phyloP scores from a whole-genome alignment of 2,329 filamentous ascomycete species.

The Cladosporium sp. region DNA sequence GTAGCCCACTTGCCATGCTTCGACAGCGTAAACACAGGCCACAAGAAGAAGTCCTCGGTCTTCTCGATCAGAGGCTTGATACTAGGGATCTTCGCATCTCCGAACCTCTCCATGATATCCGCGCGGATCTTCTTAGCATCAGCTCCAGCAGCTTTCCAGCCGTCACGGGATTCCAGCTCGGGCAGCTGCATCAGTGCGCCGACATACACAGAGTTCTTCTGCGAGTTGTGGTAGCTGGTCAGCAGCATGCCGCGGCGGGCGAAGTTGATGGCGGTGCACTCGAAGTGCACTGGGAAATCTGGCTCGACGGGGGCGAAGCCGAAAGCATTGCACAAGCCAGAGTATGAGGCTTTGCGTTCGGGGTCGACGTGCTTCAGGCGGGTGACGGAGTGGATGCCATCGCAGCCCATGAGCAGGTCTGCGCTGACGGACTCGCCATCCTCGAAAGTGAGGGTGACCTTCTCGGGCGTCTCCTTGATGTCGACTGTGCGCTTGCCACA shows the following conservation, averaged over 20 bases:
- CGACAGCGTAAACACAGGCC: conserved; percentile 48
- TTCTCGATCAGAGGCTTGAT: conserved; percentile 43
- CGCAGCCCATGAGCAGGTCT: conserved; percentile 39
- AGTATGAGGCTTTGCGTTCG: conserved; percentile 44
- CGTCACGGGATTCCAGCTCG: conserved; percentile 45
- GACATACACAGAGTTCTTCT: conserved; percentile 44
- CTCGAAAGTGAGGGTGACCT: conserved; percentile 40
- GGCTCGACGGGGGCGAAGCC: conserved; percentile 44
- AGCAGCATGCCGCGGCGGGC: conserved; percentile 48
- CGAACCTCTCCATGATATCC: conserved; percentile 45
- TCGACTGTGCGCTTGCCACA: conserved; percentile 45
- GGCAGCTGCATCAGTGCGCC: conserved; percentile 48
- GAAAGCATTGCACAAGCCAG: conserved; percentile 49
- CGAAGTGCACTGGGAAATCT: conserved; percentile 42
- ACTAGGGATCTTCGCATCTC: conserved; percentile 41
- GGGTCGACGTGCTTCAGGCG: conserved; percentile 48
- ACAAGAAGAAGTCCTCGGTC: conserved; percentile 46
- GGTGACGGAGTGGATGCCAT: conserved; percentile 43
- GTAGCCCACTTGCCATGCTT: conserved; percentile 48
- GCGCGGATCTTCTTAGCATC: conserved; percentile 45
- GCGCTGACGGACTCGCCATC: conserved; percentile 36
- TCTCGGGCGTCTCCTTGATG: conserved; percentile 41
- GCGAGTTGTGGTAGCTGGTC: conserved; percentile 42
- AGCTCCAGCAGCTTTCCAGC: conserved; percentile 47
- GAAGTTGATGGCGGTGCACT: conserved; percentile 48